A percentile compares a stretch with the other conserved stretches of the same genome.
Evolutionary conservation across 2,329 filamentous ascomycete species (phyloP).

Genomic region (Biscogniauxia sp.): DNA sequence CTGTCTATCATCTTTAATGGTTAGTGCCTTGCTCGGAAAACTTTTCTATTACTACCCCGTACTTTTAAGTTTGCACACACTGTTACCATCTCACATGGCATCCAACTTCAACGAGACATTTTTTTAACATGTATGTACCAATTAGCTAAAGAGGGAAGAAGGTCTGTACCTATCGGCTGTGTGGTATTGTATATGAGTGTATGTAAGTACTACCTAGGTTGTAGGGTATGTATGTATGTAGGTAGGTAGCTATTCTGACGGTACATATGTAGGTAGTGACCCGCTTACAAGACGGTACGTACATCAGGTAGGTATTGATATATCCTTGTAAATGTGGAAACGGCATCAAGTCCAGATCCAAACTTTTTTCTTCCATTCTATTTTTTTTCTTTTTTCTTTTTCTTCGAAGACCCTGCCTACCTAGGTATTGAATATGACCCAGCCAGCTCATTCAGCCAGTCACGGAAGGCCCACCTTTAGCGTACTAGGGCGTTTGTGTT

Average conservation of each 20-base stretch:
- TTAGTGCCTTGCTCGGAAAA: no score
- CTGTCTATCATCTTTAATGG: no score
- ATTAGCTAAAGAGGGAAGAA: no score
- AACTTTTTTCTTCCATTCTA: background rate
- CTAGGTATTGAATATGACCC: background rate
- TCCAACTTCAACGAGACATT: no score
- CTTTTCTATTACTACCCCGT: no score
- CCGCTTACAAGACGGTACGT: background rate
- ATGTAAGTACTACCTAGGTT: no score
- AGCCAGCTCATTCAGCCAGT: background rate
- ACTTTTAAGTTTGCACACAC: no score
- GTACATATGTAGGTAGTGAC: background rate
- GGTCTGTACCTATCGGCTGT: no score
- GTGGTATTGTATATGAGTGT: no score
- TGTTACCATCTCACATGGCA: no score
- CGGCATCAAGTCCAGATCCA: background rate
- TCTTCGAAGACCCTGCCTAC: background rate
- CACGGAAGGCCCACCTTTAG: background rate
- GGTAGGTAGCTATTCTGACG: background rate
- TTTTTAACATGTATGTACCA: no score
- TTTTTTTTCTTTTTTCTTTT: background rate
- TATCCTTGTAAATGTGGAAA: background rate
- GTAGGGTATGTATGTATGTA: no score
- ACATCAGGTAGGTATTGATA: background rate
- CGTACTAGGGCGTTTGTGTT: background rate